These are phyloP conservation scores for Ganoderma resinaceum DNA, from an alignment of 1,284 basidiomycete genomes.

Conservation along the genomic window DNA sequence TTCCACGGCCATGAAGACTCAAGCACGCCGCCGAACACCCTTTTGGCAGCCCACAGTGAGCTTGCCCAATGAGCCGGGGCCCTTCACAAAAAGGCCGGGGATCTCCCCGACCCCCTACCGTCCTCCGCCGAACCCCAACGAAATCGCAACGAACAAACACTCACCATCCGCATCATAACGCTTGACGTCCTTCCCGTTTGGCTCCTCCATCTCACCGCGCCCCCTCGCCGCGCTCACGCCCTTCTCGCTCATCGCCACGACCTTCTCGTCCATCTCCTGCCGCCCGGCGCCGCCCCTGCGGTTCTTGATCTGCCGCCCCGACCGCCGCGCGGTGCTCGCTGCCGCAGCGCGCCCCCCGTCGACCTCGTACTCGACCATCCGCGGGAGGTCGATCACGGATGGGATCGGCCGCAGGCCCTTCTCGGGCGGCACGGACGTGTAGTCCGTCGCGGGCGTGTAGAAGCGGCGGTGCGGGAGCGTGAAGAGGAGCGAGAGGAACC, in stretches of 20 bases:
- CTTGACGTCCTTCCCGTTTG: constrained; percentile 50
- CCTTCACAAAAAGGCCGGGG: not conserved
- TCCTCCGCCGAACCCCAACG: no score
- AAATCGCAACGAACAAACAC: constrained; percentile 34
- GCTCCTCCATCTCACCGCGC: constrained; percentile 38
- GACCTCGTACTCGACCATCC: constrained; percentile 45
- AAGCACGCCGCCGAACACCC: no score
- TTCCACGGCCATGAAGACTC: no score
- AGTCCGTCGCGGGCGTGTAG: constrained; percentile 90
- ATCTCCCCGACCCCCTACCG: constrained; percentile 4
- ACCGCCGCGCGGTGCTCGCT: constrained; percentile 26
- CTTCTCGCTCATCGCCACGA: constrained; percentile 16
- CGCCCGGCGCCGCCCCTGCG: constrained; percentile 18
- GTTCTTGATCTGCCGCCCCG: constrained; percentile 29
- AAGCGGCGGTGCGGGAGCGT: constrained; percentile 80
- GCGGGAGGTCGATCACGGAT: constrained; percentile 83
- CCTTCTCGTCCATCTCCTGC: constrained; percentile 19
- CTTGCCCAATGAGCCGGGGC: no score
- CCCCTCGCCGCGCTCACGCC: constrained; percentile 35
- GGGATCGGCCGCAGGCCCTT: constrained; percentile 77
- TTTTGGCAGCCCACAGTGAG: no score
- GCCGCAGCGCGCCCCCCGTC: constrained; percentile 33
- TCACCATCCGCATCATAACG: constrained; percentile 90
- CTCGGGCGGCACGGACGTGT: constrained; percentile 70
- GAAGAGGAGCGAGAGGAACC: constrained; percentile 68